Conservation (phyloP, 1,284 basidiomycete genomes). For the Thecaphora thlaspeos region DNA sequence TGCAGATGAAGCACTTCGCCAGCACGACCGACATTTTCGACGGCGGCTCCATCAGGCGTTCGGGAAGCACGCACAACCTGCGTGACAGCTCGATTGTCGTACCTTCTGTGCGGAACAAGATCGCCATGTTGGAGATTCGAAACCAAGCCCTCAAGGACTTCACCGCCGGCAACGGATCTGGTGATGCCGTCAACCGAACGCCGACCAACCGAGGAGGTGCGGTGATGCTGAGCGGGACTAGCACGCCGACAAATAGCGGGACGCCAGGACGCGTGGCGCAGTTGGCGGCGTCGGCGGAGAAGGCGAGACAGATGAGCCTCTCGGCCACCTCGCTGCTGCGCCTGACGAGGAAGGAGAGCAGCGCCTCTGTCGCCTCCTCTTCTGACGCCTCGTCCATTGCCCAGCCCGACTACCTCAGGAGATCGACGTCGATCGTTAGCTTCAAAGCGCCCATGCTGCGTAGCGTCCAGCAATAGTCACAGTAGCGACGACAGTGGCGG, state of each 20-base stretch:
- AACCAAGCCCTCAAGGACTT: constrained; percentile 35
- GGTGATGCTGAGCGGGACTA: background rate
- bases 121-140: constrained; percentile 44
- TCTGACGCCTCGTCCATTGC: constrained; percentile 17
- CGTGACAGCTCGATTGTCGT: constrained; percentile 36
- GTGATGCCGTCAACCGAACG: background rate
- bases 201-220: background rate
- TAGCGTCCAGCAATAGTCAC: background rate
- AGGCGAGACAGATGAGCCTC: constrained; percentile 3
- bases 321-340: constrained; percentile 1
- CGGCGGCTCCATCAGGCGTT: constrained; percentile 13
- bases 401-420: constrained; percentile 34
- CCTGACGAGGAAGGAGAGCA: constrained; percentile 24
- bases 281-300: constrained; percentile 9
- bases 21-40: constrained; percentile 22
- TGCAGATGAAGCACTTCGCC: constrained; percentile 21
- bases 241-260: constrained; percentile 1
- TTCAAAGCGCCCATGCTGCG: constrained; percentile 40
- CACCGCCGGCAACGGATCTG: constrained; percentile 1
- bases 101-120: constrained; percentile 52
- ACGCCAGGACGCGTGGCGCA: constrained; percentile 8
- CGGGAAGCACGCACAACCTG: constrained; percentile 33
- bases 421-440: constrained; percentile 5
- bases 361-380: constrained; percentile 9
- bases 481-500: too few relatives aligned